Evolutionary conservation across 139 green algal genomes (phyloP), one percentile per base, ranked within the genome.

Genomic region (Ulvella scutata): DNA sequence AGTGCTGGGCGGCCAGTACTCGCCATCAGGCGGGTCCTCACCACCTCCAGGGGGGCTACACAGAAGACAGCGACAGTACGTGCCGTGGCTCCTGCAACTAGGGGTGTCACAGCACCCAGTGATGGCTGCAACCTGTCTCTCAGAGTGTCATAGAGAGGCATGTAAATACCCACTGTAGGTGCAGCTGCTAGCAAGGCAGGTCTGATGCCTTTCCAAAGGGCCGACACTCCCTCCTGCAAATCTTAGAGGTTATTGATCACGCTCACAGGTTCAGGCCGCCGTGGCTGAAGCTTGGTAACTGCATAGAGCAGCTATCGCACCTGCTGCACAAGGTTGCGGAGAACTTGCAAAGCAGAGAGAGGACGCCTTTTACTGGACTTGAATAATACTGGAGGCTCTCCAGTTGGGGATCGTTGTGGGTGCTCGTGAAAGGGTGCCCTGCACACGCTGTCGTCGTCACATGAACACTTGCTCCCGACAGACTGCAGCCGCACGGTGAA

Each of bases 111-210:
- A 3, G 33, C 17, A 1, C 78, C 82, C 23, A 82, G n/a, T 3
- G n/a, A 37, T 43, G 60, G 35, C 3, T 79, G 61, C 4, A 86
- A 44, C 20, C 60, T 28, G 21, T 79, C 38, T 38, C 91, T 38
- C 17, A 97, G 74, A 31, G 79, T 67, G 76, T 98, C 94, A 77
- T 98, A 98, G 17, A 96, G 76, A 0, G 94, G 94, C 76, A 98
- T 86, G 81, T 98, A 98, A 59, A 98, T 91, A 20, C 92, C 91
- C 3, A 98, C 88, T 85, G 92, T 94, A 4, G 91, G 90, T 0
- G 94, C 81, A 4, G 85, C 77, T 77, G 92, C 93, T 10, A 92
- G 79, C 28, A 96, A 80, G 4, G 90, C 82, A 0, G 87, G 80
- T 37, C 86, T 79, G 21, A 87, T 91, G 62, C 91, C 91, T 3